phyloP scores from a whole-genome alignment of 768 basidiomycete species.

The Kwoniella dejecticola region DNA sequence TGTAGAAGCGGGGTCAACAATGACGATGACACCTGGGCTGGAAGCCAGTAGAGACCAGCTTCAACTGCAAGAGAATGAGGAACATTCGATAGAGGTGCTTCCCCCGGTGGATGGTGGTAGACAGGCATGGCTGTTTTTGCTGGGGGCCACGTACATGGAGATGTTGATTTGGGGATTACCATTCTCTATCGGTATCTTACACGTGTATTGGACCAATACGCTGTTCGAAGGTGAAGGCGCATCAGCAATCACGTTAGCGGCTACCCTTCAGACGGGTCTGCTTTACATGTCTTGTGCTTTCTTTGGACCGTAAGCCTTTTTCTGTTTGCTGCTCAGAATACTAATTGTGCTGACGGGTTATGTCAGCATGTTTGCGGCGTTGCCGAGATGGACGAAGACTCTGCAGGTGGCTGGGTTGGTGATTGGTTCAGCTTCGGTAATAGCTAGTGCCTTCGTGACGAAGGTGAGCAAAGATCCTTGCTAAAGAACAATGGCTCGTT shows the following conservation, averaged over 20 bases:
- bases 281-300: constrained; percentile 39
- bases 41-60: constrained; percentile 1
- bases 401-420: constrained; percentile 35
- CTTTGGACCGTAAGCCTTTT: constrained; percentile 45
- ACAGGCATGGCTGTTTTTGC: constrained; percentile 46
- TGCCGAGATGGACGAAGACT: constrained; percentile 30
- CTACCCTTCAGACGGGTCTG: constrained; percentile 48
- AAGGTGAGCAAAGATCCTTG: constrained; percentile 28
- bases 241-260: constrained; percentile 41
- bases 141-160: constrained; percentile 45
- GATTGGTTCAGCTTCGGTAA: constrained; percentile 24
- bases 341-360: neutral
- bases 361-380: constrained; percentile 29
- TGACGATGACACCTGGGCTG: neutral
- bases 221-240: constrained; percentile 36
- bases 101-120: constrained; percentile 36
- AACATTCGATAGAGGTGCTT: constrained; percentile 7
- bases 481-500: neutral
- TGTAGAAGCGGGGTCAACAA: neutral
- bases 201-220: constrained; percentile 44
- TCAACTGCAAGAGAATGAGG: too few relatives aligned
- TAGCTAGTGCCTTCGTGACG: constrained; percentile 43
- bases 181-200: constrained; percentile 49
- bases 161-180: constrained; percentile 48
- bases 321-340: neutral